Percentiles rank a stretch among this genome's conserved stretches.
These are phyloP conservation scores for Jacaranda mimosifolia DNA, from an alignment of 257 asterid genomes.

Conservation along the genomic window DNA sequence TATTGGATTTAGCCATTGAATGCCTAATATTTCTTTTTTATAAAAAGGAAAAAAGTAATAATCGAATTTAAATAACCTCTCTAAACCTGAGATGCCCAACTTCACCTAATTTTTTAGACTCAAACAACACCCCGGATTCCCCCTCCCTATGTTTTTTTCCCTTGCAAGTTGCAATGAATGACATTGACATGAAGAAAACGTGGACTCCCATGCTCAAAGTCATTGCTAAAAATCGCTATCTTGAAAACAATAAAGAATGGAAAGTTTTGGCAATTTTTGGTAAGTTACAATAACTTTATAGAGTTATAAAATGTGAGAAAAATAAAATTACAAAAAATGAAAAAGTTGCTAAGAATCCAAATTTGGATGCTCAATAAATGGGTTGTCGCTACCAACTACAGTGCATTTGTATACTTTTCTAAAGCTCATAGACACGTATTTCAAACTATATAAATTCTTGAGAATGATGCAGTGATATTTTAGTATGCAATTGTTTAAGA, in stretches of 20 bases:
- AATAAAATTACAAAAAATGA: not conserved
- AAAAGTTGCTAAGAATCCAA: not conserved
- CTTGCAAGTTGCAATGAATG: no score
- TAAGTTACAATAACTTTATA: not conserved
- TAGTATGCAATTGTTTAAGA: not conserved
- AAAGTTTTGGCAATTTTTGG: not conserved
- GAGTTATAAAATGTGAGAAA: not conserved
- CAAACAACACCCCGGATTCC: no score
- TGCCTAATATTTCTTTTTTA: no score
- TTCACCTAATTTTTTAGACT: no score
- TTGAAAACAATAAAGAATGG: not conserved
- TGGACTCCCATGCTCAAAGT: not conserved
- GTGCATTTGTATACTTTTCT: not conserved
- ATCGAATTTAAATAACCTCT: no score
- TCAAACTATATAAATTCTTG: conserved; percentile 30
- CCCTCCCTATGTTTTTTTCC: no score
- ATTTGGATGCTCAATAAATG: conserved; percentile 23
- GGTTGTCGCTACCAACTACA: conserved; percentile 30
- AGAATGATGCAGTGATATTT: not conserved
- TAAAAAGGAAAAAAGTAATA: no score
- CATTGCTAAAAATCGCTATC: conserved; percentile 8
- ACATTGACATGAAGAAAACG: not conserved
- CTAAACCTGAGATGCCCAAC: no score
- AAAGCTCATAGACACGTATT: conserved; percentile 12
- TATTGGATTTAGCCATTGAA: no score